Base-by-base conservation (phyloP, 2,329 filamentous ascomycete genomes). In the Fusarium solani-melongenae region DNA sequence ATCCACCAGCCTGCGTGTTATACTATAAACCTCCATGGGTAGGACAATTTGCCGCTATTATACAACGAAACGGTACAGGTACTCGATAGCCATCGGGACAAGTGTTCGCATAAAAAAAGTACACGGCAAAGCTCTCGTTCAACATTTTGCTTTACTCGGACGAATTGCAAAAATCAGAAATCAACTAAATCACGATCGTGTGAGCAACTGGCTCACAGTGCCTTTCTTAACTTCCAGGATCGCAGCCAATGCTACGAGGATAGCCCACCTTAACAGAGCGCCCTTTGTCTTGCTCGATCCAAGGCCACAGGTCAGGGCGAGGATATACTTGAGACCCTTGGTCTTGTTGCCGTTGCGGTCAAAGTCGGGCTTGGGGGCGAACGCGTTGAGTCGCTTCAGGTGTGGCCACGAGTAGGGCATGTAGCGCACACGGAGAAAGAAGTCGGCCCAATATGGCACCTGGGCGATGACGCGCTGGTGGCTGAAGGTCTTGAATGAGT, bases 341-440 rank as follows among this genome's bases (percentile, higher is more conserved):
- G 87, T 79, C 64, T 86, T 83, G 36, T 84, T 85, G 71, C 91
- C 90, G 65, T 88, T 81, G 76, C 91, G 88, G 80, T 92, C 89
- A 79, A 93, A 93, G 81, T 90, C 86, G 71, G 90, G 89, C 79
- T 84, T 87, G 71, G 79, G 66, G 22, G 76, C 84, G 73, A 89
- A 79, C 49, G 81, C 79, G 57, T 84, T 76, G 70, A 88, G 82
- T 56, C 85, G 82, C 51, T 82, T 80, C 66, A 90, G 83, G 70
- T 88, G 81, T 17, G 76, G 78, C 76, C 80, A 80, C 38, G 83
- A 82, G 81, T 91, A 92, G 4, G 91, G 91, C 83, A 91, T 88
- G 83, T 93, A 93, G 69, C 94, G 89, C 61, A 94, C 86, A 67
- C 88, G 87, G 74, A 96, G 84, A 69, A 94, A 78, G 41, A 83